Percentiles rank a stretch among this genome's conserved stretches.
These are phyloP conservation scores for Kurtzmaniella quercitrusa DNA, from an alignment of 1,139 yeast species.

Conservation along the genomic window DNA sequence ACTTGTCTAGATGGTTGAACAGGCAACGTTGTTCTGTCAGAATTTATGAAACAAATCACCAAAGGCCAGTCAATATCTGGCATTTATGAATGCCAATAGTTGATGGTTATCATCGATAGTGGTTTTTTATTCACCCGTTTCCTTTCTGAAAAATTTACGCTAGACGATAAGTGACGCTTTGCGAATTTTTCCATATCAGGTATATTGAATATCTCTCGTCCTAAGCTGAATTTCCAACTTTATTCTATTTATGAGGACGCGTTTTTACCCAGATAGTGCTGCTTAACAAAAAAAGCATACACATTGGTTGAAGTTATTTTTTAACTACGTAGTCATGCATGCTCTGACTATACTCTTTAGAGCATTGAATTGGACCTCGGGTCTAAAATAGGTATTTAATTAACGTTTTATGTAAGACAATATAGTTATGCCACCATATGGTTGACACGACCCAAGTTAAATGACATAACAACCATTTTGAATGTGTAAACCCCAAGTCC, in stretches of 20 bases:
- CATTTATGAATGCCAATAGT: background rate
- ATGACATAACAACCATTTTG: too few relatives aligned
- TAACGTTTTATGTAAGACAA: too few relatives aligned
- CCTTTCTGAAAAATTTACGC: background rate
- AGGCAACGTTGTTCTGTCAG: background rate
- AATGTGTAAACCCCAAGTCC: too few relatives aligned
- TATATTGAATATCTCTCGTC: background rate
- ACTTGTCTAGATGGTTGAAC: background rate
- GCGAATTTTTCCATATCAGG: background rate
- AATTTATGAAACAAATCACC: background rate
- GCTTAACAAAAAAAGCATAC: background rate
- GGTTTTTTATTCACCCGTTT: too few relatives aligned
- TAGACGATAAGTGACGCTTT: background rate
- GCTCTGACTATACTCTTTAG: background rate
- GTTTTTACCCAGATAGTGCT: background rate
- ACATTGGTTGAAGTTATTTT: background rate
- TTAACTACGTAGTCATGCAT: background rate
- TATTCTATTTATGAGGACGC: background rate
- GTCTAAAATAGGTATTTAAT: too few relatives aligned
- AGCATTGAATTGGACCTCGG: background rate
- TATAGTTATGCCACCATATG: too few relatives aligned
- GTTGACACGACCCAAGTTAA: too few relatives aligned
- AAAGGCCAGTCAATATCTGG: background rate
- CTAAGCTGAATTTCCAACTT: background rate
- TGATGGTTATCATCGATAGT: background rate